Evolutionary conservation across 2,329 filamentous ascomycete species (phyloP), one percentile per base, ranked within the genome.

Genomic region (Sclerotinia nivalis): DNA sequence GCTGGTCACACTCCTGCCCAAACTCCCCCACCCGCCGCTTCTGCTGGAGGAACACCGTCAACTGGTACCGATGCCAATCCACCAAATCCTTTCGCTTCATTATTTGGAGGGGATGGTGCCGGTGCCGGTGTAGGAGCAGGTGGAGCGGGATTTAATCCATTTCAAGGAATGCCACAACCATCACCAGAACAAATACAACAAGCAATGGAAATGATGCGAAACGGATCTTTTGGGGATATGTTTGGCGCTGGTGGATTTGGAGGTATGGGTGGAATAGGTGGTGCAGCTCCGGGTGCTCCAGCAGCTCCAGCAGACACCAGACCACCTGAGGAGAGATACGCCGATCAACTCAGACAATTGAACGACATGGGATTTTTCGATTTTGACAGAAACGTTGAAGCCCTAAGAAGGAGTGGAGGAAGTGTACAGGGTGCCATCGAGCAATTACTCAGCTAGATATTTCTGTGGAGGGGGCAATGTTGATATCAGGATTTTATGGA

Each of bases 301-400:
- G 76, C 77, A 3, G 80, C 87, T 25, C 91, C 93, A 7, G 81
- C 86, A 3, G 96, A 99, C 81, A 97, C 86, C 77, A 87, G 95
- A 72, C 94, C 96, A 6, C 95, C 96, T 0, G 96, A 99, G 83
- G 96, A 98, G 81, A 85, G 93, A 71, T 99, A 97, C 76, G 93
- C 92, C 4, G 89, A 92, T 45, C 95, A 99, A 81, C 84, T 99
- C 64, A 86, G 93, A 71, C 93, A 98, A 82, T 83, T 99, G 72
- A 99, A 99, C 80, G 96, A 98, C 74, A 99, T 99, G 96, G 96
- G 96, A 4, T 99, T 99, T 82, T 97, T 89, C 79, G 94, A 99
- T 78, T 99, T 98, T 78, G 95, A 99, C 66, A 84, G 92, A 75
- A 99, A 99, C 76, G 88, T 99, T 45, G 89, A 91, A 69, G 96